Evolutionary conservation across 768 basidiomycete species (phyloP).

Genomic region (Fistulinella prunicolor): DNA sequence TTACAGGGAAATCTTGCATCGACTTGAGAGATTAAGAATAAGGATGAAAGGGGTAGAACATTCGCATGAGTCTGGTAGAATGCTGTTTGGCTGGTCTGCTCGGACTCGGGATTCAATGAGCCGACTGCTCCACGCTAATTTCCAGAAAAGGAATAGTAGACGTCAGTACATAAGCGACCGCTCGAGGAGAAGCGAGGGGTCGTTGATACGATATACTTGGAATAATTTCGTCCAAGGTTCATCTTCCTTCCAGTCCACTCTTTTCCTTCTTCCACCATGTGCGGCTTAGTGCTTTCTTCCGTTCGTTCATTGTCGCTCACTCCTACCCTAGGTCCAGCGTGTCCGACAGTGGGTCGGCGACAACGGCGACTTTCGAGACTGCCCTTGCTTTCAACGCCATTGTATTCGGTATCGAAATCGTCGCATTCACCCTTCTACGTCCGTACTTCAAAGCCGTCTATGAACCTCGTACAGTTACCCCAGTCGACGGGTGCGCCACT

Average conservation of each 20-base stretch:
- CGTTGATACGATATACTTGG: too few relatives aligned
- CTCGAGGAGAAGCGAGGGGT: slow-evolving; percentile 10
- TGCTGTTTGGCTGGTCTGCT: too few relatives aligned
- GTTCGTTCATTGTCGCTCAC: neutral
- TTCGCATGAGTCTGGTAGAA: too few relatives aligned
- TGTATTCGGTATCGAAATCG: slow-evolving; percentile 69
- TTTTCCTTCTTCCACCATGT: slow-evolving; percentile 27
- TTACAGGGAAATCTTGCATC: neutral
- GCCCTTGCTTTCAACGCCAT: slow-evolving; percentile 80
- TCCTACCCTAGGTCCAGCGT: slow-evolving; percentile 37
- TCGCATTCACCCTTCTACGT: slow-evolving; percentile 76
- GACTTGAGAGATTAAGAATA: too few relatives aligned
- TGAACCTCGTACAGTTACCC: slow-evolving; percentile 77
- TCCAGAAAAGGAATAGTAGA: slow-evolving; percentile 11
- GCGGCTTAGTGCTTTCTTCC: neutral
- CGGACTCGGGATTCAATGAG: neutral
- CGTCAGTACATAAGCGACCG: slow-evolving; percentile 5
- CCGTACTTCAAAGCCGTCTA: slow-evolving; percentile 87
- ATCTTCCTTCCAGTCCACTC: slow-evolving; percentile 9
- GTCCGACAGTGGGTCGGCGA: slow-evolving; percentile 50
- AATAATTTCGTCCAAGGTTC: neutral
- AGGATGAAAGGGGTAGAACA: neutral
- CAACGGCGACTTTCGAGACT: slow-evolving; percentile 77
- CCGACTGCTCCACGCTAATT: neutral
- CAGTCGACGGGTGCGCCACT: slow-evolving; percentile 39